These are phyloP conservation scores for Bocquillonia castaneifolia DNA, from an alignment of 441 rosid species.

Conservation along the genomic window DNA sequence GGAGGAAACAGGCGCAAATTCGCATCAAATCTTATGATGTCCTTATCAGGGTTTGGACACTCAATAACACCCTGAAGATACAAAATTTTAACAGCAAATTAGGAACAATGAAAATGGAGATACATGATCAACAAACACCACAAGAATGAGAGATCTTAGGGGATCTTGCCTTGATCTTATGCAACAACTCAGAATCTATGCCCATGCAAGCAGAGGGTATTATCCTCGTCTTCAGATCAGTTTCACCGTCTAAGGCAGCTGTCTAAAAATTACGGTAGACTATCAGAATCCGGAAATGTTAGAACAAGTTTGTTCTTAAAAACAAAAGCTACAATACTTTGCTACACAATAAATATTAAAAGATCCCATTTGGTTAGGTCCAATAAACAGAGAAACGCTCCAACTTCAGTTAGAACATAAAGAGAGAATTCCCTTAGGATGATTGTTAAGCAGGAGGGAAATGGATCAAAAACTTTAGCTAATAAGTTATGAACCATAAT, in stretches of 20 bases:
- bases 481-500: background rate
- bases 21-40: conserved; percentile 96
- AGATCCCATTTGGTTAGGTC: background rate
- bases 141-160: background rate
- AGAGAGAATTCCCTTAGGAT: background rate
- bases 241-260: conserved; percentile 95
- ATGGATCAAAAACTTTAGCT: background rate
- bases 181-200: conserved; percentile 80
- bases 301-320: background rate
- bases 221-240: conserved; percentile 89
- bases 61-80: conserved; percentile 88
- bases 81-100: conserved; percentile 7
- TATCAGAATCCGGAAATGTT: conserved; percentile 16
- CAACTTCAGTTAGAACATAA: background rate
- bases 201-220: conserved; percentile 92
- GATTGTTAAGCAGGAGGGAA: background rate
- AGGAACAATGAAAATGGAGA: too few species aligned
- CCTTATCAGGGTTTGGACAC: conserved; percentile 93
- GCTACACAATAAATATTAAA: background rate
- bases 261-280: conserved; percentile 54
- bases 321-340: conserved; percentile 6
- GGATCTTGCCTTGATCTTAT: conserved; percentile 78
- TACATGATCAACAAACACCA: background rate
- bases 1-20: conserved; percentile 95
- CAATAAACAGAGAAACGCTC: background rate